Evolutionary conservation across 1,139 yeast genomes (phyloP).

Genomic region (Zhuliangozyma parablackwelliae): DNA sequence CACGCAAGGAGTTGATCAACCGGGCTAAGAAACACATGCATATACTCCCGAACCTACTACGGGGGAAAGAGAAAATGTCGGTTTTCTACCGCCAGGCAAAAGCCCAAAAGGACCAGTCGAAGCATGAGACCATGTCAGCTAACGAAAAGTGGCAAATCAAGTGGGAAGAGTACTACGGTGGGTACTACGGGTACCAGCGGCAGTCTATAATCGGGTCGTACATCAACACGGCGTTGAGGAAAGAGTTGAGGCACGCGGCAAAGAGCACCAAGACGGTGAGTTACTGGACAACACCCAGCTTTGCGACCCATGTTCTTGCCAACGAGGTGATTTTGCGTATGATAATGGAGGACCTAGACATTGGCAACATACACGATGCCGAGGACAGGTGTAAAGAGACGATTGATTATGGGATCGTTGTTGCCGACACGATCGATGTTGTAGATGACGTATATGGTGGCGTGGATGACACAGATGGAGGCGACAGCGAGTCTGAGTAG

Average conservation of each 20-base stretch:
- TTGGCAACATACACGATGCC: constrained; percentile 34
- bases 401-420: constrained; percentile 51
- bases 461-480: neutral
- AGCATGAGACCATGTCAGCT: constrained; percentile 41
- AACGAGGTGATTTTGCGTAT: constrained; percentile 57
- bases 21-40: constrained; percentile 26
- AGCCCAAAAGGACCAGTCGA: constrained; percentile 29
- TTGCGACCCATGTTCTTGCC: constrained; percentile 55
- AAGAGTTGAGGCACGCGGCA: constrained; percentile 22
- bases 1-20: constrained; percentile 18
- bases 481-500: neutral
- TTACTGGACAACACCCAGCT: constrained; percentile 60
- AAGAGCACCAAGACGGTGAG: constrained; percentile 39
- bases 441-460: constrained; percentile 18
- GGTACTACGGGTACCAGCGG: constrained; percentile 57
- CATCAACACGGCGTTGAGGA: constrained; percentile 24
- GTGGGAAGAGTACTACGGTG: constrained; percentile 49
- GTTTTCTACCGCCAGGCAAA: constrained; percentile 48
- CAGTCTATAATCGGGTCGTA: constrained; percentile 47
- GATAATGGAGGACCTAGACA: constrained; percentile 43
- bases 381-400: constrained; percentile 44
- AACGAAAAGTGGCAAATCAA: constrained; percentile 46
- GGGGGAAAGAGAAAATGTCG: constrained; percentile 39
- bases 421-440: constrained; percentile 38
- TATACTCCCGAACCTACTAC: constrained; percentile 39